Conservation (phyloP, 768 basidiomycete species). For the Strobilomyces confusus region DNA sequence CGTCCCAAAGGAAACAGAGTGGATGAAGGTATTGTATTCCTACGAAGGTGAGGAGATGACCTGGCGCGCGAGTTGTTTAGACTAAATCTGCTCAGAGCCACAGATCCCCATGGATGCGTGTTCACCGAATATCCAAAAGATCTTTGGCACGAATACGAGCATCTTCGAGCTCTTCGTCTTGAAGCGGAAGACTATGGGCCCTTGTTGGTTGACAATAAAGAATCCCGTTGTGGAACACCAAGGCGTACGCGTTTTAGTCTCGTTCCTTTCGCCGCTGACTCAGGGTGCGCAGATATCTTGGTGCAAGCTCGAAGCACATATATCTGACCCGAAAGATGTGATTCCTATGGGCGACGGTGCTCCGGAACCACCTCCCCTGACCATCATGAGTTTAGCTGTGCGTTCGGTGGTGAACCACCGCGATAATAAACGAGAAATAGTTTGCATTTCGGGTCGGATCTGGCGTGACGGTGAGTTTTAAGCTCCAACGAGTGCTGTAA, state of each 20-base stretch:
- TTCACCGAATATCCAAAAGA: constrained; percentile 79
- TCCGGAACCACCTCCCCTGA: constrained; percentile 79
- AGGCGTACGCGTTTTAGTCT: constrained; percentile 51
- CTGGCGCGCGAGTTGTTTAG: neutral
- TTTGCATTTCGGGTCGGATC: constrained; percentile 77
- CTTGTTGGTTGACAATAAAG: constrained; percentile 92
- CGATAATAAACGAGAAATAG: constrained; percentile 91
- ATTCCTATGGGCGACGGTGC: constrained; percentile 78
- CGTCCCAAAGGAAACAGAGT: constrained; percentile 78
- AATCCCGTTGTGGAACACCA: constrained; percentile 70
- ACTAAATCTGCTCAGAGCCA: constrained; percentile 16
- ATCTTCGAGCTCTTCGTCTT: constrained; percentile 92
- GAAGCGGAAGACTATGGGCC: constrained; percentile 98
- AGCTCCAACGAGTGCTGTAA: neutral
- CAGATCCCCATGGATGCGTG: constrained; percentile 67
- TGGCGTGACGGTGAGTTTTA: constrained; percentile 66
- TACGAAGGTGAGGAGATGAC: constrained; percentile 62
- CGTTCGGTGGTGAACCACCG: constrained; percentile 92
- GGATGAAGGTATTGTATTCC: constrained; percentile 92
- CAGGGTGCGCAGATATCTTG: constrained; percentile 72
- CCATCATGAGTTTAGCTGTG: constrained; percentile 82
- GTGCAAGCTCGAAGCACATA: constrained; percentile 90
- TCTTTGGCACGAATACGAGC: constrained; percentile 89
- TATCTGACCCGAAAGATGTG: constrained; percentile 83
- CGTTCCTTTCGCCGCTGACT: neutral